A percentile compares a stretch with the other conserved stretches of the same genome.
Evolutionary conservation across 805 yeast species (phyloP).

Genomic region (Metschnikowia kofuensis): DNA sequence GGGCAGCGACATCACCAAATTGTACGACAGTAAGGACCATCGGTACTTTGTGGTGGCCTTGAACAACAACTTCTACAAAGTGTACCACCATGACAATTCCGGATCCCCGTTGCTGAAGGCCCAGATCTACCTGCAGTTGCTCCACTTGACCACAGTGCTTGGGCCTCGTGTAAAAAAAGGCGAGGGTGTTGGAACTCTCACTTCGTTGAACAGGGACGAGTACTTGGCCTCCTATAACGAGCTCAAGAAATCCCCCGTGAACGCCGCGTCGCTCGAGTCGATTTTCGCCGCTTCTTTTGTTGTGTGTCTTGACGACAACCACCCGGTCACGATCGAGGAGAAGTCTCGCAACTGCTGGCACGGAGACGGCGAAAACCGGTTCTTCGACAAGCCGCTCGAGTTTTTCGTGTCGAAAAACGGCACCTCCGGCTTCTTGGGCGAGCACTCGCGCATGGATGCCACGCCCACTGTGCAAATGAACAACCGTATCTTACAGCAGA

Average conservation of each 20-base stretch:
- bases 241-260: constrained; percentile 58
- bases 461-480: constrained; percentile 90
- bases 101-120: constrained; percentile 46
- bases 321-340: constrained; percentile 77
- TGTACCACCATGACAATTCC: constrained; percentile 51
- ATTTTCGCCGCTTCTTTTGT: constrained; percentile 80
- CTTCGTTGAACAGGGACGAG: constrained; percentile 81
- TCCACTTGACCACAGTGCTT: constrained; percentile 45
- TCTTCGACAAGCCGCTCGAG: constrained; percentile 88
- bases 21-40: constrained; percentile 49
- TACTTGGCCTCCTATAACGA: constrained; percentile 64
- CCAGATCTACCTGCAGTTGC: constrained; percentile 57
- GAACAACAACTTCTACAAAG: constrained; percentile 78
- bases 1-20: constrained; percentile 59
- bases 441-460: constrained; percentile 98
- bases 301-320: constrained; percentile 69
- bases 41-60: constrained; percentile 70
- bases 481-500: constrained; percentile 62
- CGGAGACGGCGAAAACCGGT: constrained; percentile 91
- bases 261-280: constrained; percentile 57
- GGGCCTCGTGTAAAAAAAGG: constrained; percentile 36
- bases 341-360: constrained; percentile 88
- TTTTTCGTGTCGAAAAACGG: constrained; percentile 80
- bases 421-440: constrained; percentile 89
- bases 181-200: constrained; percentile 70